These are phyloP conservation scores for Rhizophlyctis rosea DNA, from an alignment of 192 early-diverging fungal species.

Conservation along the genomic window DNA sequence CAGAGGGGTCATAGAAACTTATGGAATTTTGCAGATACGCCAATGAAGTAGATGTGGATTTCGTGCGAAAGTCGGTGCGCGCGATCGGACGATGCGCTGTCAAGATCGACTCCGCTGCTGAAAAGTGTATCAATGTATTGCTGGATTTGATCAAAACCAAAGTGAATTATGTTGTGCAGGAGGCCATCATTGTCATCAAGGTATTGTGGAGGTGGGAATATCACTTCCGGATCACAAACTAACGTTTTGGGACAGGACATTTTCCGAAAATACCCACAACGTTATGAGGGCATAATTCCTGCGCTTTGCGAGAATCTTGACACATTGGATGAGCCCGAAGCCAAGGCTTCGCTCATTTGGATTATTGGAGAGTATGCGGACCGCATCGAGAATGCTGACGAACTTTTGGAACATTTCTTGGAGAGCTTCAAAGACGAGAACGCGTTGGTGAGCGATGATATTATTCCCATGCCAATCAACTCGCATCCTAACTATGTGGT, in stretches of 20 bases:
- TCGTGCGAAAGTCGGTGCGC: slow-evolving; percentile 82
- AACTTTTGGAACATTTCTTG: slow-evolving; percentile 72
- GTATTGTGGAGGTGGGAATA: slow-evolving; percentile 33
- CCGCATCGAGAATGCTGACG: slow-evolving; percentile 76
- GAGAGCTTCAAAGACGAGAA: slow-evolving; percentile 89
- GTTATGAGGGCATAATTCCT: slow-evolving; percentile 81
- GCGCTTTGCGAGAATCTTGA: slow-evolving; percentile 90
- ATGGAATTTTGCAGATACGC: slow-evolving; percentile 62
- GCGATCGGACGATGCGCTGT: slow-evolving; percentile 93
- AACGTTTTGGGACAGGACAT: slow-evolving; percentile 64
- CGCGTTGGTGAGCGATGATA: slow-evolving; percentile 44
- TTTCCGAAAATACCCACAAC: slow-evolving; percentile 89
- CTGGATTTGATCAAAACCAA: slow-evolving; percentile 87
- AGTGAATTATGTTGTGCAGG: slow-evolving; percentile 88
- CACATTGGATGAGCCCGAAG: slow-evolving; percentile 83
- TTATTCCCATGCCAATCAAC: neutral
- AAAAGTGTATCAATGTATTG: slow-evolving; percentile 81
- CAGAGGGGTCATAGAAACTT: neutral
- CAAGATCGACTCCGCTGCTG: slow-evolving; percentile 83
- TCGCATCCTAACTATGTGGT: neutral
- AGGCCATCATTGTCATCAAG: slow-evolving; percentile 86
- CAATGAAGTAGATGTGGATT: slow-evolving; percentile 95
- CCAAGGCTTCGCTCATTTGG: slow-evolving; percentile 90
- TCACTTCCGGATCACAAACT: too few relatives aligned
- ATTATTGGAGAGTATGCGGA: slow-evolving; percentile 96